Conservation (phyloP, 192 early-diverging fungal genomes). For the Coemansia sp. region DNA sequence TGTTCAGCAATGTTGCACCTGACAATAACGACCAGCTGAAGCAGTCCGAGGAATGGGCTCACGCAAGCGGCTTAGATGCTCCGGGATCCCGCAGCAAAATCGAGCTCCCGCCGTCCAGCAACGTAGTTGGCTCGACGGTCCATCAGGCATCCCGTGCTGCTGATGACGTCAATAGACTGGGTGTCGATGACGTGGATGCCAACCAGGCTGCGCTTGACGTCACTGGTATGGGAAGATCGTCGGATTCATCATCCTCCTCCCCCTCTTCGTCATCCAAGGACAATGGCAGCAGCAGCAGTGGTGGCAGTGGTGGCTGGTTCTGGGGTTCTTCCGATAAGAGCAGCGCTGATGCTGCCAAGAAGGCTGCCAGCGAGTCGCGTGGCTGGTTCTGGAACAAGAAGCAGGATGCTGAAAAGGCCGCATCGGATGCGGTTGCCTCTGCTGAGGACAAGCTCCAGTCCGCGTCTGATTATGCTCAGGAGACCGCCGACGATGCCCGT, state of each 20-base stretch:
- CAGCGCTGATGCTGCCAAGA: slow-evolving; percentile 6
- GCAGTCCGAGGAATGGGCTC: not conserved
- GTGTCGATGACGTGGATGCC: slow-evolving; percentile 2
- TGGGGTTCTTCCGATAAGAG: not conserved
- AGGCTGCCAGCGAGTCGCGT: slow-evolving; percentile 21
- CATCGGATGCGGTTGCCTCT: not conserved
- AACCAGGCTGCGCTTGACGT: slow-evolving; percentile 2
- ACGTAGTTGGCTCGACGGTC: not conserved
- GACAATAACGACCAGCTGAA: not conserved
- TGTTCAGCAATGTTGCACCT: not conserved
- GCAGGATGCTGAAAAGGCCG: slow-evolving; percentile 11
- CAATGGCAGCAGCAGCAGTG: not conserved
- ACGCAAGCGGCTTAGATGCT: not conserved
- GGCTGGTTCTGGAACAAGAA: slow-evolving; percentile 45
- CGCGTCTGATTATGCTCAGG: slow-evolving; percentile 9
- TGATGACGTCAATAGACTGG: slow-evolving; percentile 6
- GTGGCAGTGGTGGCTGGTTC: not conserved
- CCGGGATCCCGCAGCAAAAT: not conserved
- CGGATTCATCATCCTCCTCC: too few species aligned
- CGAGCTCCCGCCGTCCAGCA: not conserved
- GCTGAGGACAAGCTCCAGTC: not conserved
- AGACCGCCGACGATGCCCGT: slow-evolving; percentile 18
- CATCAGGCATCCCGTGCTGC: slow-evolving; percentile 12
- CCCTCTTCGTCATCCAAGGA: not conserved
- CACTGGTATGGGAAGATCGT: not conserved